A percentile compares a stretch with the other conserved stretches of the same genome.
phyloP scores from a whole-genome alignment of 805 yeast genomes.

The Lipomyces sp. region DNA sequence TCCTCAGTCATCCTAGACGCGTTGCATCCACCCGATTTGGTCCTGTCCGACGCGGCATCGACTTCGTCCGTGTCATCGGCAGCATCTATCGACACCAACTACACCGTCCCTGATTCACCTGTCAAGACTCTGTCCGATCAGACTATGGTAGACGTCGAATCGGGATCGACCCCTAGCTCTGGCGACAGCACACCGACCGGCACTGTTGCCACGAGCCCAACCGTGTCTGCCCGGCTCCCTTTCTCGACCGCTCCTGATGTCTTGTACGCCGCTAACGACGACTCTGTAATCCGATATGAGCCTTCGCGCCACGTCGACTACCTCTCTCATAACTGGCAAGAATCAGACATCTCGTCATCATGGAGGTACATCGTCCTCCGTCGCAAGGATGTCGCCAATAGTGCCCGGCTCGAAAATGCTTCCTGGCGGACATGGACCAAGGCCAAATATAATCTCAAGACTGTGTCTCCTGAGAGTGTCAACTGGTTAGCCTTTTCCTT shows the following conservation, averaged over 20 bases:
- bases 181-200: constrained; percentile 5
- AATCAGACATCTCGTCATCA: constrained; percentile 85
- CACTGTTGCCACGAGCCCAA: neutral
- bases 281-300: constrained; percentile 74
- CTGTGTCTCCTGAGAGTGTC: constrained; percentile 87
- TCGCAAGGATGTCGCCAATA: constrained; percentile 82
- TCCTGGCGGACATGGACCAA: constrained; percentile 97
- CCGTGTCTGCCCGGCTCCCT: constrained; percentile 6
- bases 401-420: constrained; percentile 80
- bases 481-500: constrained; percentile 63
- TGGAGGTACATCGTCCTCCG: constrained; percentile 91
- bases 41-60: constrained; percentile 12
- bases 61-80: constrained; percentile 11
- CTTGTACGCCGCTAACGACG: constrained; percentile 55
- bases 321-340: constrained; percentile 94
- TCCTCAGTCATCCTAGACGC: neutral
- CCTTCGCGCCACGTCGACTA: constrained; percentile 94
- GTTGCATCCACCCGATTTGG: neutral
- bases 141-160: neutral
- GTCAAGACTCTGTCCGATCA: neutral
- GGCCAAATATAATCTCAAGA: constrained; percentile 63
- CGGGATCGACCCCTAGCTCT: neutral
- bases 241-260: constrained; percentile 30
- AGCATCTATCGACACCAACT: neutral
- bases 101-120: constrained; percentile 2